Evolutionary conservation across 1,139 yeast genomes (phyloP).

Genomic region (Hyphopichia pseudoburtonii): DNA sequence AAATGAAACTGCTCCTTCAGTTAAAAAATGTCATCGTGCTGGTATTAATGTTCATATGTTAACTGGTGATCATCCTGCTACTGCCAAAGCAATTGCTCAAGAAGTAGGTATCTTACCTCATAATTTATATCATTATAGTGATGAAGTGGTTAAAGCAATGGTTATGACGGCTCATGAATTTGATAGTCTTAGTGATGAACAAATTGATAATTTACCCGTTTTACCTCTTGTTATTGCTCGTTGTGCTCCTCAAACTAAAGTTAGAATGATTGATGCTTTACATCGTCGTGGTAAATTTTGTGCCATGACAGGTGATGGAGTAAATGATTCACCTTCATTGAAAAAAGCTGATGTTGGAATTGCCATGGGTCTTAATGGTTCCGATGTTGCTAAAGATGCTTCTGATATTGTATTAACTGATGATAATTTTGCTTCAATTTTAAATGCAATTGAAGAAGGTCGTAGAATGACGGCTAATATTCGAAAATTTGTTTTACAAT

Average conservation of each 20-base stretch:
- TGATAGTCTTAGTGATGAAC: conserved; percentile 29
- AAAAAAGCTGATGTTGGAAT: conserved; percentile 42
- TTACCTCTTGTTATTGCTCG: conserved; percentile 45
- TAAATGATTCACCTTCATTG: conserved; percentile 39
- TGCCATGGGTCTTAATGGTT: conserved; percentile 47
- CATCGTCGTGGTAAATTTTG: conserved; percentile 44
- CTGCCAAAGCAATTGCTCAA: conserved; percentile 53
- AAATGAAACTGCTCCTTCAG: conserved; percentile 46
- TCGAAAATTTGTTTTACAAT: conserved; percentile 48
- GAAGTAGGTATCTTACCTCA: conserved; percentile 51
- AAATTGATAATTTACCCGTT: conserved; percentile 33
- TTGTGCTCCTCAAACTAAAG: conserved; percentile 57
- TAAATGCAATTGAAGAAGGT: conserved; percentile 53
- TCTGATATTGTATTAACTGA: conserved; percentile 54
- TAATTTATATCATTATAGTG: conserved; percentile 36
- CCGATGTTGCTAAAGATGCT: conserved; percentile 61
- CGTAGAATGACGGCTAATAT: conserved; percentile 48
- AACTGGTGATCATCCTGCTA: conserved; percentile 55
- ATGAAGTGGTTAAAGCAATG: conserved; percentile 34
- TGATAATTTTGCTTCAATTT: conserved; percentile 53
- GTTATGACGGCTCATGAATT: conserved; percentile 50
- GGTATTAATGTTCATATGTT: conserved; percentile 55
- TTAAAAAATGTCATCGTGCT: conserved; percentile 47
- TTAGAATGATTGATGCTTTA: conserved; percentile 49
- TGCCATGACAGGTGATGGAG: conserved; percentile 43